Conservation (phyloP, 2,329 filamentous ascomycete species). For the Pyricularia grisea region DNA sequence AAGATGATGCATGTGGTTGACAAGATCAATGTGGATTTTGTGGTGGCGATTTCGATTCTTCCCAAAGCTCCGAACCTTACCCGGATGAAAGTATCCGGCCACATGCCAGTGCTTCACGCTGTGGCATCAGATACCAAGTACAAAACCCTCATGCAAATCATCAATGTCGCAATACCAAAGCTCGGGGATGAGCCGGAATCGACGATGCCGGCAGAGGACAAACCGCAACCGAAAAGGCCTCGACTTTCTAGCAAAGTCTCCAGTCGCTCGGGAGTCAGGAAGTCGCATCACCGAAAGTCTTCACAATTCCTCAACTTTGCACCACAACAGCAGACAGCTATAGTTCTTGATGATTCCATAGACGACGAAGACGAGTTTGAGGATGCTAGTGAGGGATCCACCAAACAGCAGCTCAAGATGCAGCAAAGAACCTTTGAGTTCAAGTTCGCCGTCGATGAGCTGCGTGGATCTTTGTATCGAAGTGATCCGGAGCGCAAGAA, state of each 20-base stretch:
- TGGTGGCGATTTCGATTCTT: slow-evolving; percentile 93
- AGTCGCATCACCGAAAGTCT: slow-evolving; percentile 45
- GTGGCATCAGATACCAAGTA: slow-evolving; percentile 93
- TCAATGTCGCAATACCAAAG: slow-evolving; percentile 89
- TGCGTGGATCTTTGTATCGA: slow-evolving; percentile 86
- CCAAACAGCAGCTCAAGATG: slow-evolving; percentile 54
- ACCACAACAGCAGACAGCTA: slow-evolving; percentile 53
- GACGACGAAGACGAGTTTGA: slow-evolving; percentile 57
- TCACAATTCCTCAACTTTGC: slow-evolving; percentile 61
- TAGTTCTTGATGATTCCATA: slow-evolving; percentile 65
- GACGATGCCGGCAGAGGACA: slow-evolving; percentile 9
- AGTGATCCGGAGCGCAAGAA: slow-evolving; percentile 71
- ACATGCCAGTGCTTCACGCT: slow-evolving; percentile 84
- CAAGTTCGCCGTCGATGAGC: slow-evolving; percentile 88
- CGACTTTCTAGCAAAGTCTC: slow-evolving; percentile 37
- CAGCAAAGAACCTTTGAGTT: slow-evolving; percentile 93
- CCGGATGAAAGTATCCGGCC: slow-evolving; percentile 82
- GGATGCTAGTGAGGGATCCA: slow-evolving; percentile 51
- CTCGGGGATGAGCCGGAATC: slow-evolving; percentile 43
- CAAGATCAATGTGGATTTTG: slow-evolving; percentile 94
- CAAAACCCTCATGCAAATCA: slow-evolving; percentile 91
- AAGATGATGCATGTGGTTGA: slow-evolving; percentile 85
- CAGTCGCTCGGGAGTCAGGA: slow-evolving; percentile 25
- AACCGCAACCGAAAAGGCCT: slow-evolving; percentile 27
- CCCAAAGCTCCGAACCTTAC: slow-evolving; percentile 91